Percentiles rank a stretch among this genome's conserved stretches.
These are phyloP conservation scores for Eremomyces bilateralis DNA, from an alignment of 495 filamentous ascomycete genomes.

Conservation along the genomic window DNA sequence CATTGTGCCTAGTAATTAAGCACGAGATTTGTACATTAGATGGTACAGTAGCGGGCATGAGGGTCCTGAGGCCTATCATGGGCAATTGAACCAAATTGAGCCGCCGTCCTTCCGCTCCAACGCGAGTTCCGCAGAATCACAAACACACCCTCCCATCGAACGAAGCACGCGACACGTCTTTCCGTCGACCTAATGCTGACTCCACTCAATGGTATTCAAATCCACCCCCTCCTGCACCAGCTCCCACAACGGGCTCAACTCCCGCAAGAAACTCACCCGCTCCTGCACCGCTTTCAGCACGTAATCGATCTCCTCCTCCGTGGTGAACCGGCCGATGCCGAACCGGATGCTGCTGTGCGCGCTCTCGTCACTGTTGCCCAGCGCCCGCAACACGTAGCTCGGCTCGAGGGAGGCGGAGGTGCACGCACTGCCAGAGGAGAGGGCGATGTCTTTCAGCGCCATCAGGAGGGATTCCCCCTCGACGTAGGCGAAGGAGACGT, in stretches of 20 bases:
- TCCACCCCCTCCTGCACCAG: constrained; percentile 93
- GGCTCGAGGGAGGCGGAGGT: constrained; percentile 93
- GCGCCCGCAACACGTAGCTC: constrained; percentile 79
- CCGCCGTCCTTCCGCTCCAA: too few species aligned
- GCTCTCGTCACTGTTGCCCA: constrained; percentile 90
- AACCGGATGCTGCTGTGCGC: constrained; percentile 96
- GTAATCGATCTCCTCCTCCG: constrained; percentile 89
- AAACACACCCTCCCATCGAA: not conserved
- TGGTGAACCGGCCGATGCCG: constrained; percentile 91
- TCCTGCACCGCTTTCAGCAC: constrained; percentile 85
- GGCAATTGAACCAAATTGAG: too few species aligned
- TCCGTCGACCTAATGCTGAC: constrained; percentile 48
- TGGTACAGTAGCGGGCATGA: too few species aligned
- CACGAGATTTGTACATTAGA: too few species aligned
- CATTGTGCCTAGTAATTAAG: too few species aligned
- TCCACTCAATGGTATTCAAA: constrained; percentile 94
- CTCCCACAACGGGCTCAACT: constrained; percentile 95
- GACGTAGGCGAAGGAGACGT: constrained; percentile 94
- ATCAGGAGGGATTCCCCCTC: constrained; percentile 95
- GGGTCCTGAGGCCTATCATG: too few species aligned
- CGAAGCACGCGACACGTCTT: not conserved
- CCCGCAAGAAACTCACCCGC: constrained; percentile 75
- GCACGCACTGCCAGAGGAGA: constrained; percentile 92
- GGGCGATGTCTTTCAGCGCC: constrained; percentile 92
- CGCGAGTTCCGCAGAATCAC: too few species aligned